Evolutionary conservation across 306 rosid genomes (phyloP), one percentile per base, ranked within the genome.

Genomic region (Neltuma alba): DNA sequence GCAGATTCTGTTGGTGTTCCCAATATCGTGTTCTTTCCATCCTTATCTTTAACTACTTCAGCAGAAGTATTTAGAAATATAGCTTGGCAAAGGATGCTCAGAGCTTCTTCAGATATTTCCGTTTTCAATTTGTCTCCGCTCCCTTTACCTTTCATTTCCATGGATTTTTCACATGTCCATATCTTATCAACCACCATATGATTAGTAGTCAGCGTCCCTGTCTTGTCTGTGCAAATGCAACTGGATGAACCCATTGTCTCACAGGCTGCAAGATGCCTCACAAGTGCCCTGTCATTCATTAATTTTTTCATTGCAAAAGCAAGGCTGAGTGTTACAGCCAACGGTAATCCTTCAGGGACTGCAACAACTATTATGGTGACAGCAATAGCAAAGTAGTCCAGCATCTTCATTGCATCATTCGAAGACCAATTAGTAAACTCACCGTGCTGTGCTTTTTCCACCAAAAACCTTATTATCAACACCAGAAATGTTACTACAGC

Each of bases 1-100:
- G 99, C 99, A 28, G 94, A 86, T 84, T 95, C 99, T 70, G 99
- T 95, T 75, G 99, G 96, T 62, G 98, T 86, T 73, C 99, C 99
- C 76, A 87, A 85, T 65, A 88, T 90, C 38, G 87, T 81, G 76
- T 82, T 65, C 52, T 89, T 85, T 73, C 98, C 98, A 64, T 87
- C 89, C 71, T 86, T 86, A 82, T 76, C 87, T 72, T 87, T 91
- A 54, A 87, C 88, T 71, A 93, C 96, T 77, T 93, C 96, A 61
- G 92, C 88, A 62, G 90, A 81, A 61, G 99, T 91, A 75, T 93
- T 95, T 89, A 84, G 97, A 84, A 87, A 95, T 86, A 93, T 91
- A 70, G 88, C 89, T 83, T 91, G 94, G 82, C 81, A 79, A 60
- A 95, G 88, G 78, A 79, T 80, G 87, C 78, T 86, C 45, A 86